These are phyloP conservation scores for Pseudogymnoascus sp. DNA, from an alignment of 2,329 filamentous ascomycete species.

Conservation along the genomic window DNA sequence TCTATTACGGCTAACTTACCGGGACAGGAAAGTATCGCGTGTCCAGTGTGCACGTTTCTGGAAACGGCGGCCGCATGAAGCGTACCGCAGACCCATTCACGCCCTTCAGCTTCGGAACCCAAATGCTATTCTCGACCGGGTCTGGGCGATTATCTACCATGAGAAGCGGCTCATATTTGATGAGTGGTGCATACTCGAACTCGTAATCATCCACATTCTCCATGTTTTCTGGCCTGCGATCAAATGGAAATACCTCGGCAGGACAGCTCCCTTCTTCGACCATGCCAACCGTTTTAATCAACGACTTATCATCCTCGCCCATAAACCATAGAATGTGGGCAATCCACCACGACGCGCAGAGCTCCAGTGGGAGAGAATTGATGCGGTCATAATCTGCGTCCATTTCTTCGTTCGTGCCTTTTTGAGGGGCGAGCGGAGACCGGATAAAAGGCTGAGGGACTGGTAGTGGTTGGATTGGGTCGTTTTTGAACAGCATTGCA, in stretches of 20 bases:
- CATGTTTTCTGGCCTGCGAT: background rate
- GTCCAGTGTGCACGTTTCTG: background rate
- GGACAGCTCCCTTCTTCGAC: background rate
- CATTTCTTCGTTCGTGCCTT: background rate
- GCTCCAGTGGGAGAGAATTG: background rate
- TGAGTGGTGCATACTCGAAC: background rate
- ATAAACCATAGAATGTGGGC: background rate
- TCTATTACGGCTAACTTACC: background rate
- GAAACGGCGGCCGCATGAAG: background rate
- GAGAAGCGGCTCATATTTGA: background rate
- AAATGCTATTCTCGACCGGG: constrained; percentile 1
- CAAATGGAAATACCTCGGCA: background rate
- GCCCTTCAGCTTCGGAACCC: constrained; percentile 7
- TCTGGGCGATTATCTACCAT: background rate
- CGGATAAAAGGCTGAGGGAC: background rate
- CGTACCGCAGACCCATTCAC: background rate
- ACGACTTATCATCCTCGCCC: background rate
- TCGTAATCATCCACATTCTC: background rate
- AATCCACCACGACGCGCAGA: background rate
- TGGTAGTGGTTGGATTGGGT: background rate
- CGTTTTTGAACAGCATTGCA: background rate
- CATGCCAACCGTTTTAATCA: background rate
- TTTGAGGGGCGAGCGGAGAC: background rate
- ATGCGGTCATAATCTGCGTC: background rate
- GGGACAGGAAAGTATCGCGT: background rate